Evolutionary conservation across 1,284 basidiomycete genomes (phyloP).

Genomic region (Psilocybe mexicana): DNA sequence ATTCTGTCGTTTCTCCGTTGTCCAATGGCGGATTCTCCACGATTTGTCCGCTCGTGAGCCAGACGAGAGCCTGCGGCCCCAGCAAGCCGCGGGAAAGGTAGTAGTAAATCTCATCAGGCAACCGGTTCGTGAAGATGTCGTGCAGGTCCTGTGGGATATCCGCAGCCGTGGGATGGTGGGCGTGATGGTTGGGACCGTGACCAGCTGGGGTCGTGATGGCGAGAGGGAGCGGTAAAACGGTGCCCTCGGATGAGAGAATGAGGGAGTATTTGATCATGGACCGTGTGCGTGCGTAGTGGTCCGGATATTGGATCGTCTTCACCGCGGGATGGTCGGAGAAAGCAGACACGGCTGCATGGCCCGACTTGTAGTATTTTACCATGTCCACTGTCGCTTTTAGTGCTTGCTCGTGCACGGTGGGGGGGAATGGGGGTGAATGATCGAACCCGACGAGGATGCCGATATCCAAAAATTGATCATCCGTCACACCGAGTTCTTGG

Average conservation of each 20-base stretch:
- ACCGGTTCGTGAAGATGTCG: conserved; percentile 92
- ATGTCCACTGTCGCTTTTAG: conserved; percentile 86
- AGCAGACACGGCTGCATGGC: conserved; percentile 77
- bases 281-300: conserved; percentile 88
- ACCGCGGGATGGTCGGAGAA: conserved; percentile 80
- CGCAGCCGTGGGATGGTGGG: conserved; percentile 73
- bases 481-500: conserved; percentile 72
- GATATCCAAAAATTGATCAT: conserved; percentile 95
- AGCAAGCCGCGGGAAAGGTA: conserved; percentile 93
- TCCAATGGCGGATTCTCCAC: conserved; percentile 90
- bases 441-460: conserved; percentile 92
- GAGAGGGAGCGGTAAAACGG: conserved; percentile 86
- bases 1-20: conserved; percentile 94
- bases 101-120: conserved; percentile 97
- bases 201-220: conserved; percentile 56
- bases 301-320: conserved; percentile 75
- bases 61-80: conserved; percentile 85
- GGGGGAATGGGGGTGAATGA: conserved; percentile 85
- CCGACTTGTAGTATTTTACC: conserved; percentile 88
- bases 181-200: conserved; percentile 57
- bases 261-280: conserved; percentile 93
- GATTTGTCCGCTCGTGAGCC: conserved; percentile 86
- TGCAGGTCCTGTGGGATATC: conserved; percentile 93
- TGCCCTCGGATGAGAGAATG: conserved; percentile 89
- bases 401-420: conserved; percentile 75